Evolutionary conservation across 2,329 filamentous ascomycete genomes (phyloP).

Genomic region (Emericellopsis cladophorae): DNA sequence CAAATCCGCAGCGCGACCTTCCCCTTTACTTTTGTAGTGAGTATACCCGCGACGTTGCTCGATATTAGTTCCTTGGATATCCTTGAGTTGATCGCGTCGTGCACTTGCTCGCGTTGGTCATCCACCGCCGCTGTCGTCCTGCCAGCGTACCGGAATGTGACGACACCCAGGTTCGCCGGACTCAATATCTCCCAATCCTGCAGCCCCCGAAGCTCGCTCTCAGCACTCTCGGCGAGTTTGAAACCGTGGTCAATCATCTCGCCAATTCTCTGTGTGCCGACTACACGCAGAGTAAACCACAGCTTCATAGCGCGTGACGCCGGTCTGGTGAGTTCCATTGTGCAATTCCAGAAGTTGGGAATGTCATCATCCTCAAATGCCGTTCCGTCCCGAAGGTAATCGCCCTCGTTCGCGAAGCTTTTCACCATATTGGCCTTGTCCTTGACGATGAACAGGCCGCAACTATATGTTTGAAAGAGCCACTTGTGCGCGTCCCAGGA

Average conservation of each 20-base stretch:
- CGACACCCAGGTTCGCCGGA: slow-evolving; percentile 7
- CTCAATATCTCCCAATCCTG: slow-evolving; percentile 11
- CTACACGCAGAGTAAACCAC: slow-evolving; percentile 10
- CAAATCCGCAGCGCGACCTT: slow-evolving; percentile 6
- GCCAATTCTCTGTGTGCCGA: slow-evolving; percentile 9
- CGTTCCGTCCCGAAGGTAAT: slow-evolving; percentile 11
- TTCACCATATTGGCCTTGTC: slow-evolving; percentile 7
- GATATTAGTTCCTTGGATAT: slow-evolving; percentile 4
- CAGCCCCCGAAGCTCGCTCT: slow-evolving; percentile 6
- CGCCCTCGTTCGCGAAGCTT: slow-evolving; percentile 11
- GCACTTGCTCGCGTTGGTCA: not conserved
- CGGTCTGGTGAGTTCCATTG: slow-evolving; percentile 11
- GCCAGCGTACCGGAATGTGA: slow-evolving; percentile 10
- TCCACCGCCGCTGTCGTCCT: no score
- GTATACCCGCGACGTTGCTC: slow-evolving; percentile 4
- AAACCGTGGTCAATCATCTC: slow-evolving; percentile 12
- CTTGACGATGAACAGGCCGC: slow-evolving; percentile 9
- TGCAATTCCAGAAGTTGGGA: slow-evolving; percentile 13
- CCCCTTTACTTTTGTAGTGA: slow-evolving; percentile 5
- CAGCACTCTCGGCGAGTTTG: slow-evolving; percentile 8
- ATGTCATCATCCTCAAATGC: slow-evolving; percentile 11
- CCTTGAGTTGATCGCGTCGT: slow-evolving; percentile 3
- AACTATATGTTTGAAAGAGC: slow-evolving; percentile 13
- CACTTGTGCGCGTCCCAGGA: slow-evolving; percentile 15
- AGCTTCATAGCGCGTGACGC: slow-evolving; percentile 11